These are phyloP conservation scores for Amylostereum areolatum DNA, from an alignment of 1,284 basidiomycete species.

Conservation along the genomic window DNA sequence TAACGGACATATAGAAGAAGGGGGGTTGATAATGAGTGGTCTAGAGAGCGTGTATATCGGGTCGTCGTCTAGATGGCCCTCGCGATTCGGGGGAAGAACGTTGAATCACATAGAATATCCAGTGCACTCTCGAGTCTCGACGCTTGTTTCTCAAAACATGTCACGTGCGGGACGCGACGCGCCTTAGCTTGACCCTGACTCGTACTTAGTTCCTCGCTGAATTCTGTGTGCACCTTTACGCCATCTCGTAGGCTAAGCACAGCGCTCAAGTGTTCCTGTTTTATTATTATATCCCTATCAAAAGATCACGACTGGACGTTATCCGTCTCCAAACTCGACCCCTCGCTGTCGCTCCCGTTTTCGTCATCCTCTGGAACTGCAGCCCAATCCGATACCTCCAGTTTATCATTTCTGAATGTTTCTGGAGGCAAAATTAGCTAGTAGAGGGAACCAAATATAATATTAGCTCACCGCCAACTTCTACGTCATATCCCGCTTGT, in stretches of 20 bases:
- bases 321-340: no score
- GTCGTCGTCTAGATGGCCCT: neutral
- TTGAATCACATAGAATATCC: no score
- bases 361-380: slow-evolving; percentile 17
- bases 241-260: no score
- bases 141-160: no score
- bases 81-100: slow-evolving; percentile 1
- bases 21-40: neutral
- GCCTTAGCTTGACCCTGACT: no score
- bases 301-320: neutral
- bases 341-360: slow-evolving; percentile 11
- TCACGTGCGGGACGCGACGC: no score
- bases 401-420: slow-evolving; percentile 24
- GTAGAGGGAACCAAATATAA: no score
- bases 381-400: slow-evolving; percentile 31
- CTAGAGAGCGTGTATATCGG: neutral
- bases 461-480: slow-evolving; percentile 65
- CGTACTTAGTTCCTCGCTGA: no score
- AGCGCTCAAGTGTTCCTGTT: neutral
- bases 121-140: no score
- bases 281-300: neutral
- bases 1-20: slow-evolving; percentile 30
- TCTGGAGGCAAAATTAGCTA: no score
- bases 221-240: no score
- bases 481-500: slow-evolving; percentile 83